phyloP scores from a whole-genome alignment of 129 eudicot species.

The Arctium lappa region DNA sequence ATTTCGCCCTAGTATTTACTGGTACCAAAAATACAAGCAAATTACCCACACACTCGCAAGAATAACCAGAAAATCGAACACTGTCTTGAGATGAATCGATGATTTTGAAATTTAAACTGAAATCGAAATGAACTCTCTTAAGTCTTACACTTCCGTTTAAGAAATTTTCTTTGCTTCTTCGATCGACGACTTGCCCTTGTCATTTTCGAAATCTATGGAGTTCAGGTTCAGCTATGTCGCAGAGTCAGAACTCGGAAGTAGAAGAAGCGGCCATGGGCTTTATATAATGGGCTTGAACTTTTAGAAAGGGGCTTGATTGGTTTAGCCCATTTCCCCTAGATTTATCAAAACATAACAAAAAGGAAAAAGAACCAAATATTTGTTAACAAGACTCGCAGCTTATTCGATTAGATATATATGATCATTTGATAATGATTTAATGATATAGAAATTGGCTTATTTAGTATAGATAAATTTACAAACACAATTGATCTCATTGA shows the following conservation, averaged over 20 bases:
- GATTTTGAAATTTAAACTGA: not conserved
- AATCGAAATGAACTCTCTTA: not conserved
- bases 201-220: slow-evolving; percentile 6
- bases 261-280: no score
- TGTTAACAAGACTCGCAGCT: no score
- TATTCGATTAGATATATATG: no score
- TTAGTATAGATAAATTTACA: not conserved
- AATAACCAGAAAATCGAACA: not conserved
- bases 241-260: not conserved
- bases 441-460: no score
- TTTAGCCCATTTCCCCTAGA: not conserved
- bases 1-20: slow-evolving; percentile 35
- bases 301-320: not conserved
- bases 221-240: not conserved
- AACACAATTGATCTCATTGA: not conserved
- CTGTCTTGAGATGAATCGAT: not conserved
- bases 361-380: no score
- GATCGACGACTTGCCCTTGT: slow-evolving; percentile 26
- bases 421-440: no score
- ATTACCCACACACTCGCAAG: not conserved
- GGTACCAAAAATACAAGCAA: not conserved
- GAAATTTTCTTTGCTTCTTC: slow-evolving; percentile 37
- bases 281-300: not conserved
- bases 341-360: not conserved
- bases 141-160: slow-evolving; percentile 31